Base-by-base conservation (phyloP, 805 yeast genomes). In the Lipomyces starkeyi region DNA sequence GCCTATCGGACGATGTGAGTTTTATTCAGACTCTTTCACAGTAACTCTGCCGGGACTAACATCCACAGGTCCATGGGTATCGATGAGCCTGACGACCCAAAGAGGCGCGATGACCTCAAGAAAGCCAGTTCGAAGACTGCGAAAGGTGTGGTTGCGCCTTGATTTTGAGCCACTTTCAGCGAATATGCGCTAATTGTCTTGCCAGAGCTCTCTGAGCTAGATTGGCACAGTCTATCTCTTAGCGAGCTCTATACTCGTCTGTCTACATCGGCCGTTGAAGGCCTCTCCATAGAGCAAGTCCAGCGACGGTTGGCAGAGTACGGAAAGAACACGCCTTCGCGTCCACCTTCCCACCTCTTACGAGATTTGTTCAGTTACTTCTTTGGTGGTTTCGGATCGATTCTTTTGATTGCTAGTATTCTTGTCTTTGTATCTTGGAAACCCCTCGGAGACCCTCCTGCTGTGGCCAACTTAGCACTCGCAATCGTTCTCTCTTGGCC, bases 321-420 rank as follows among this genome's bases (percentile, higher is more conserved):
- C 62, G 62, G 62, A 13, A 35, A 43, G 27, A 59, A 40, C n/a
- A 34, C 17, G 13, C 55, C 56, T 77, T 55, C 83, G 79, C 69
- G 71, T 80, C n/a, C 79, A 78, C 59, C 84, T 84, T 11, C 77
- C 79, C 22, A 74, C 76, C 7, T 77, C 59, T 64, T 77, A 32
- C 77, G 73, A 68, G 81, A 78, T 72, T 64, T 80, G 2, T 76
- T 81, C 58, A 66, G 75, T 62, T 82, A 84, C 73, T 76, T 82
- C 64, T 84, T 84, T 76, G 85, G 85, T 65, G 86, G 86, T 6
- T 83, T 84, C 74, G 85, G 87, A 37, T 68, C 78, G 0, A 75
- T 84, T 57, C 76, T 84, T 49, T 73, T 82, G 62, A 72, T 76
- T 57, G 84, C 82, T 67, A 85, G 83, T 62, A 73, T 83, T 9